Percentiles rank a stretch among this genome's conserved stretches.
These are phyloP conservation scores for Candida maltosa DNA, from an alignment of 805 yeast species.

Conservation along the genomic window DNA sequence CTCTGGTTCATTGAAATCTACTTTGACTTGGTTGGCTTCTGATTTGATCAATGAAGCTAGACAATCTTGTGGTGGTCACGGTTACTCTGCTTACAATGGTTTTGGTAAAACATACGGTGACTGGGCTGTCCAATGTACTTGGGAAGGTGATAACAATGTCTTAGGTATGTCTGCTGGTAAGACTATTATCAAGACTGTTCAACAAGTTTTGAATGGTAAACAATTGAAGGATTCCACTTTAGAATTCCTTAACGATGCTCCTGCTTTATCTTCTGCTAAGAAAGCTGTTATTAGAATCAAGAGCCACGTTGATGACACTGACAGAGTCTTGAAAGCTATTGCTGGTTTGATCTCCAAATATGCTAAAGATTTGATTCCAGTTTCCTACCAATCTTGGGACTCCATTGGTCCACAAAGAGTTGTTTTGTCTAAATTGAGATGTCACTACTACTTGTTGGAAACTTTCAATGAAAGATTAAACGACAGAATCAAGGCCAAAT, in stretches of 20 bases:
- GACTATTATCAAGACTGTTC: conserved; percentile 55
- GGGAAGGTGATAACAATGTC: conserved; percentile 97
- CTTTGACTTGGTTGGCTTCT: conserved; percentile 84
- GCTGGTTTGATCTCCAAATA: conserved; percentile 40
- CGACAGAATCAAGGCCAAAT: conserved; percentile 28
- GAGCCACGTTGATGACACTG: conserved; percentile 25
- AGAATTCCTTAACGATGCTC: conserved; percentile 11
- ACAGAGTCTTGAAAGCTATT: conserved; percentile 33
- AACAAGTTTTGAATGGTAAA: conserved; percentile 35
- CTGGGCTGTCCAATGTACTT: conserved; percentile 97
- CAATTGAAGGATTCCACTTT: conserved; percentile 42
- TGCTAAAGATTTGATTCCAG: conserved; percentile 37
- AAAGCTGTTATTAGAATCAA: conserved; percentile 29
- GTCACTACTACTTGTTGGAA: conserved; percentile 46
- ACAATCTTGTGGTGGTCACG: conserved; percentile 96
- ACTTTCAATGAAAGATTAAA: conserved; percentile 35
- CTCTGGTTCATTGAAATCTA: conserved; percentile 85
- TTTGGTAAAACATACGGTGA: conserved; percentile 86
- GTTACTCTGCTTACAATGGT: conserved; percentile 89
- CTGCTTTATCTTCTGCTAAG: conserved; percentile 16
- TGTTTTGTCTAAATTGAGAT: conserved; percentile 46
- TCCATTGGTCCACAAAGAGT: conserved; percentile 45
- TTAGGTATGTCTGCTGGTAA: conserved; percentile 83
- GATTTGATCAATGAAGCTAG: conserved; percentile 82
- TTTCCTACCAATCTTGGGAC: conserved; percentile 41